These are phyloP conservation scores for Poa annua DNA, from an alignment of 176 grass and related monocot species.

Conservation along the genomic window DNA sequence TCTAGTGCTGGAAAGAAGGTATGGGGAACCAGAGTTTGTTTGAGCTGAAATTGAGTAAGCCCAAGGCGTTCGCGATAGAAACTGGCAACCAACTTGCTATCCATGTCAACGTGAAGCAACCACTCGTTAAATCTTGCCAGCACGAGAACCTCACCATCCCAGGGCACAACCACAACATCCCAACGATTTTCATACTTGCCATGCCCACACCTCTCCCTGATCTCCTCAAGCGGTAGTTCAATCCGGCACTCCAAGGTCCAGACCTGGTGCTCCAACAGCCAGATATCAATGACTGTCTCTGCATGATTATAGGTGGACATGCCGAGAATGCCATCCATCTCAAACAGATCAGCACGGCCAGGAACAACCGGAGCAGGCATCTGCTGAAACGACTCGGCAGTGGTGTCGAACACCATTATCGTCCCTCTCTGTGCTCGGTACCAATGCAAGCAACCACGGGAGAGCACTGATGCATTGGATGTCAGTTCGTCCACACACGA, in stretches of 20 bases:
- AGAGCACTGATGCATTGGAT: background rate
- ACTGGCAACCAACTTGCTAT: background rate
- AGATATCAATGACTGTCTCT: background rate
- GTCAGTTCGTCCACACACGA: background rate
- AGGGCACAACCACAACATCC: background rate
- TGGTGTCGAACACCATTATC: background rate
- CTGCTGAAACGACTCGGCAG: background rate
- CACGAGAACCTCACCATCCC: background rate
- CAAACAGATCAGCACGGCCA: background rate
- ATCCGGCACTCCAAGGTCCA: background rate
- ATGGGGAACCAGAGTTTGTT: background rate
- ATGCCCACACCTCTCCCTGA: background rate
- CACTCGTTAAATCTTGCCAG: background rate
- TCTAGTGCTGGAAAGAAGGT: background rate
- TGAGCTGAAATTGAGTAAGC: background rate
- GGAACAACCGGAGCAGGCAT: background rate
- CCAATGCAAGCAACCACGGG: background rate
- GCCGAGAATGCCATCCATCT: background rate
- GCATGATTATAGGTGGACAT: background rate
- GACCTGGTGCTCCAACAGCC: background rate
- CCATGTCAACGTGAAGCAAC: constrained; percentile 3
- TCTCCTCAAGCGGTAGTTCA: background rate
- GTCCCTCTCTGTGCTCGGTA: background rate
- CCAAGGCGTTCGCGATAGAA: background rate
- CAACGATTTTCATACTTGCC: background rate